These are phyloP conservation scores for Nakaseomyces kungkrabaensis DNA, from an alignment of 1,139 yeast genomes.

Conservation along the genomic window DNA sequence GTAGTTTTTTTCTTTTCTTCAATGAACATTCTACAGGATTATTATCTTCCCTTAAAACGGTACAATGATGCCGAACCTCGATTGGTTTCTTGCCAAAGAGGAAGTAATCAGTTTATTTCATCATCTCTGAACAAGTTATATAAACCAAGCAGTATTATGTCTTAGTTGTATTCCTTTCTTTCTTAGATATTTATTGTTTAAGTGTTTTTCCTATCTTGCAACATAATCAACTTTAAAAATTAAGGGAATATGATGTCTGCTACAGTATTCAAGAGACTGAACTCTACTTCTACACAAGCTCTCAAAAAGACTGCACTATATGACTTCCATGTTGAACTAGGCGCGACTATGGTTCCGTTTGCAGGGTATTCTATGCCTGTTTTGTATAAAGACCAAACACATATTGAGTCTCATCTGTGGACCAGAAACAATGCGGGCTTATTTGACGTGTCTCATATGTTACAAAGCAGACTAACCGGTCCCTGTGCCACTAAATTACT, in stretches of 20 bases:
- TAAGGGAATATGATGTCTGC: background rate
- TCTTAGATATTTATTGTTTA: too few relatives aligned
- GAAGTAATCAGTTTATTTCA: too few relatives aligned
- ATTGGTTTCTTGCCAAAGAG: too few relatives aligned
- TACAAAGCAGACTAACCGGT: slow-evolving; percentile 75
- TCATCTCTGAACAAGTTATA: too few relatives aligned
- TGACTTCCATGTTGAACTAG: slow-evolving; percentile 65
- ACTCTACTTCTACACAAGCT: slow-evolving; percentile 25
- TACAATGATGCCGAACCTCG: too few relatives aligned
- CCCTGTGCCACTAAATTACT: slow-evolving; percentile 57
- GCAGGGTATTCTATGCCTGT: slow-evolving; percentile 97
- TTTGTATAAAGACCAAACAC: slow-evolving; percentile 68
- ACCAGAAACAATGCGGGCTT: slow-evolving; percentile 80
- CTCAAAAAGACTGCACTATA: slow-evolving; percentile 66
- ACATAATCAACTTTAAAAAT: too few relatives aligned
- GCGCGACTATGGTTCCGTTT: slow-evolving; percentile 89
- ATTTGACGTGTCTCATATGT: slow-evolving; percentile 95
- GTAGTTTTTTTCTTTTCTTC: background rate
- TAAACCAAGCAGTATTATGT: too few relatives aligned
- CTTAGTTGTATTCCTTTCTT: too few relatives aligned
- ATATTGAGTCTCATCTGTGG: slow-evolving; percentile 91
- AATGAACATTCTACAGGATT: too few relatives aligned
- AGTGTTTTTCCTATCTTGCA: too few relatives aligned
- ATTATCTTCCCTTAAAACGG: too few relatives aligned
- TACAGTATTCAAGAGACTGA: slow-evolving; percentile 20